These are phyloP conservation scores for Crucibulum laeve DNA, from an alignment of 768 basidiomycete species.

Conservation along the genomic window DNA sequence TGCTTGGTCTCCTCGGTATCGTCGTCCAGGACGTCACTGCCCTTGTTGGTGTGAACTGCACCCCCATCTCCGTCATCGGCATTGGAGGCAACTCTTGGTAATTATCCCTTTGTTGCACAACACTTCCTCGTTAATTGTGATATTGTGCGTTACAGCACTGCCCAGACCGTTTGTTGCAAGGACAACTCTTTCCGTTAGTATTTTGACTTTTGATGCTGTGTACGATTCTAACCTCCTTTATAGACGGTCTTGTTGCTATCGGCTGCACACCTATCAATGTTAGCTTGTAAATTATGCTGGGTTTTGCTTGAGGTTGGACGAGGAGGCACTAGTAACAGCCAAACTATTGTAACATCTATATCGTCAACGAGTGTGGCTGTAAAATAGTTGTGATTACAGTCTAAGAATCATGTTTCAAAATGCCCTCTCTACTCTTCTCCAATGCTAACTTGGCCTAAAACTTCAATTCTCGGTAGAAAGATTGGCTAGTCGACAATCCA, in stretches of 20 bases:
- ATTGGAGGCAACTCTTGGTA: constrained; percentile 9
- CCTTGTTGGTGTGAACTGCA: neutral
- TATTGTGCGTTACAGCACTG: constrained; percentile 6
- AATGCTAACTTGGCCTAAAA: too few species aligned
- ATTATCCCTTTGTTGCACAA: neutral
- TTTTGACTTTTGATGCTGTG: neutral
- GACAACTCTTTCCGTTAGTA: neutral
- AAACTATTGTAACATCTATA: too few species aligned
- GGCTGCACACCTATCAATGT: neutral
- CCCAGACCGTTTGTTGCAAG: constrained; percentile 5
- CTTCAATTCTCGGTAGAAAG: too few species aligned
- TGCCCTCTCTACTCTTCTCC: too few species aligned
- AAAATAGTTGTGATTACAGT: too few species aligned
- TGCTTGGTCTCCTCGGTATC: neutral
- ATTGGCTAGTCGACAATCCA: too few species aligned
- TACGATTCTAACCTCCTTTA: too few species aligned
- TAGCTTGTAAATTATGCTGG: too few species aligned
- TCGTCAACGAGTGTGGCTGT: too few species aligned
- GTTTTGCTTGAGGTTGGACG: too few species aligned
- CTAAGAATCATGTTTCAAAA: too few species aligned
- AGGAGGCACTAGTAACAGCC: too few species aligned
- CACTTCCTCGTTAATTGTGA: neutral
- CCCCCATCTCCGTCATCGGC: neutral
- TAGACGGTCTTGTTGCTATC: neutral
- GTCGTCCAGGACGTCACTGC: neutral